A percentile compares a stretch with the other conserved stretches of the same genome.
Evolutionary conservation across 1,139 yeast species (phyloP).

Genomic region (Suhomyces ambrosiae): DNA sequence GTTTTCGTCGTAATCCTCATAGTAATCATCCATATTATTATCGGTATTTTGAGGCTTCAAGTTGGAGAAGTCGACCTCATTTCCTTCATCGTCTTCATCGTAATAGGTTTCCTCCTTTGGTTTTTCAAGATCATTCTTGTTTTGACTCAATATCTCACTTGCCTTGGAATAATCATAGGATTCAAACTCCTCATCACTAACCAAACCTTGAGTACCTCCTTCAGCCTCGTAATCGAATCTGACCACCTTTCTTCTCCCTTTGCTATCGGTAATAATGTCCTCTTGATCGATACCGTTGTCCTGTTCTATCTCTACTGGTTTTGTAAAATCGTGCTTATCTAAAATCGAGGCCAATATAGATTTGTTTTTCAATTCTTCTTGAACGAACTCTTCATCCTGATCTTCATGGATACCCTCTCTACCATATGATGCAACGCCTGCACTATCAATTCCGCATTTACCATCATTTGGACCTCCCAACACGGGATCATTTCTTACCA

Average conservation of each 20-base stretch:
- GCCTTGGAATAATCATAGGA: conserved; percentile 20
- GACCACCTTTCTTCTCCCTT: conserved; percentile 41
- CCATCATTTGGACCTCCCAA: conserved; percentile 11
- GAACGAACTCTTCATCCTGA: conserved; percentile 25
- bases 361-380: conserved; percentile 37
- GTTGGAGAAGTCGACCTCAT: conserved; percentile 34
- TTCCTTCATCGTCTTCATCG: conserved; percentile 49
- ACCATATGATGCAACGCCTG: conserved; percentile 22
- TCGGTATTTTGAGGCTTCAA: conserved; percentile 4
- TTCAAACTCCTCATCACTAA: conserved; percentile 21
- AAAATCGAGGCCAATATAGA: conserved; percentile 57
- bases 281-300: conserved; percentile 40
- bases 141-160: conserved; percentile 25
- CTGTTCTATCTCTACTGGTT: conserved; percentile 57
- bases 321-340: conserved; percentile 58
- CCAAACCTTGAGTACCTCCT: conserved; percentile 24
- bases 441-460: conserved; percentile 30
- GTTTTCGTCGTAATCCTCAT: conserved; percentile 20
- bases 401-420: conserved; percentile 24
- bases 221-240: conserved; percentile 43
- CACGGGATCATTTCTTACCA: conserved; percentile 4
- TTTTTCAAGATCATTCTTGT: conserved; percentile 21
- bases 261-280: conserved; percentile 51
- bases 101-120: conserved; percentile 39
- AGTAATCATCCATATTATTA: background rate